Conservation (phyloP, 1,284 basidiomycete genomes). For the Ceratobasidium sp. region DNA sequence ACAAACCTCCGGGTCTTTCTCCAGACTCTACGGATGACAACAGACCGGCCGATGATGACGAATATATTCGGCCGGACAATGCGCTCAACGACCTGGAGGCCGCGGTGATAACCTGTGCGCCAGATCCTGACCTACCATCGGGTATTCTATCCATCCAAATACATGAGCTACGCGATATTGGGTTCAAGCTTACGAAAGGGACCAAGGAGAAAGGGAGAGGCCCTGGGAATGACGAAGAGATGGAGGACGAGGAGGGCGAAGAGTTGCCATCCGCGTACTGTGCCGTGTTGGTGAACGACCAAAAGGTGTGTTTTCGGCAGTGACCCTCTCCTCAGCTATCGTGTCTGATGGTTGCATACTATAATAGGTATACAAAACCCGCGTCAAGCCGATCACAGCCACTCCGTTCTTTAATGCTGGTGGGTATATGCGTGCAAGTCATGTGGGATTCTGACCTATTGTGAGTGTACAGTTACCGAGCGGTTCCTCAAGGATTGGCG, state of each 20-base stretch:
- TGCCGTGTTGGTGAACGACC: constrained; percentile 39
- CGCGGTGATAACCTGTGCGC: constrained; percentile 46
- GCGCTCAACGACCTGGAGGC: constrained; percentile 47
- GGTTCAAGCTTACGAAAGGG: constrained; percentile 30
- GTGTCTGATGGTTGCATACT: neutral
- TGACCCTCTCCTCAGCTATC: neutral
- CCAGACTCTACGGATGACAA: constrained; percentile 17
- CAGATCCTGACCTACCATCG: constrained; percentile 37
- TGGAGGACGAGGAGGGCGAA: constrained; percentile 42
- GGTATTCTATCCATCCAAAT: constrained; percentile 45
- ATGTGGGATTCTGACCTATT: neutral
- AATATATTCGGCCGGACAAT: constrained; percentile 23
- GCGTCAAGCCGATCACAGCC: constrained; percentile 45
- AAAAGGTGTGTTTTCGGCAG: constrained; percentile 14
- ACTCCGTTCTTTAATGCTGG: constrained; percentile 47
- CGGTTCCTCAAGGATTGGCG: constrained; percentile 46
- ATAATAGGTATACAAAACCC: constrained; percentile 43
- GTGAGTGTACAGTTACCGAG: constrained; percentile 20
- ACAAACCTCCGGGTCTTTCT: constrained; percentile 1
- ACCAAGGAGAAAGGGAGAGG: constrained; percentile 22
- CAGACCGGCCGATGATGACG: constrained; percentile 4
- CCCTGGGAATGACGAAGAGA: constrained; percentile 22
- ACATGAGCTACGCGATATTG: constrained; percentile 34
- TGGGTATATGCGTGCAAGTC: constrained; percentile 15
- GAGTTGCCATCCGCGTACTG: constrained; percentile 46